Percentiles rank a stretch among this genome's conserved stretches.
phyloP scores from a whole-genome alignment of 1,284 basidiomycete genomes.

The Moesziomyces aphidis region DNA sequence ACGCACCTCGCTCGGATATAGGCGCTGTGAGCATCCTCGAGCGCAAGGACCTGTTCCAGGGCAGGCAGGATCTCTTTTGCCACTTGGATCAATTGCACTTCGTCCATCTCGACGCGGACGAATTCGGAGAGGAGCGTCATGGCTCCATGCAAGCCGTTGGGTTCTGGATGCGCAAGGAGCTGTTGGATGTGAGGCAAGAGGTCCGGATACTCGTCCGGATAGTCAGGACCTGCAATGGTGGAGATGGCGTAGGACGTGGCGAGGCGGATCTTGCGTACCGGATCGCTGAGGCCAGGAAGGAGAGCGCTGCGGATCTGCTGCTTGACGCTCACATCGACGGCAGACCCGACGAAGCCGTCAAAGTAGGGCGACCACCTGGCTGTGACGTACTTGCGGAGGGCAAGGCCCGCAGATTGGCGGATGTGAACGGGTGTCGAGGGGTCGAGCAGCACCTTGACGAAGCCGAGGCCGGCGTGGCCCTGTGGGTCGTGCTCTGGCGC shows the following conservation, averaged over 20 bases:
- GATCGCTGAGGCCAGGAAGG: conserved; percentile 51
- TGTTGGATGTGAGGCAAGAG: conserved; percentile 53
- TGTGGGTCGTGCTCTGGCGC: conserved; percentile 31
- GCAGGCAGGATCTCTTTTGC: conserved; percentile 59
- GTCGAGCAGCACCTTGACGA: conserved; percentile 42
- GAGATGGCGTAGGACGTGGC: conserved; percentile 58
- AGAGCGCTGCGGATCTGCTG: conserved; percentile 47
- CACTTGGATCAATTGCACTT: conserved; percentile 60
- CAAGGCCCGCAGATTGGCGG: conserved; percentile 61
- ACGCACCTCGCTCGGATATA: conserved; percentile 78
- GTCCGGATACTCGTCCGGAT: conserved; percentile 63
- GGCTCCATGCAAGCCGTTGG: conserved; percentile 55
- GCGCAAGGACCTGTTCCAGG: conserved; percentile 52
- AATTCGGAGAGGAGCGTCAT: conserved; percentile 63
- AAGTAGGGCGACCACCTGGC: conserved; percentile 62
- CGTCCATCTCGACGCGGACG: conserved; percentile 63
- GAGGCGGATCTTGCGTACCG: conserved; percentile 55
- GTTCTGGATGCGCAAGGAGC: conserved; percentile 41
- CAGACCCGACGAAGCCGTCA: conserved; percentile 49
- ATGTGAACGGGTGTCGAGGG: conserved; percentile 23
- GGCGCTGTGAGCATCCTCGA: conserved; percentile 39
- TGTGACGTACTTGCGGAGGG: conserved; percentile 58
- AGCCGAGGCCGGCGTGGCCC: conserved; percentile 34
- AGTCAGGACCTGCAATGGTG: conserved; percentile 60
- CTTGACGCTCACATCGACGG: conserved; percentile 51